Percentiles rank a stretch among this genome's conserved stretches.
These are phyloP conservation scores for Ophiostoma himal-ulmi DNA, from an alignment of 2,329 filamentous ascomycete species.

Conservation along the genomic window DNA sequence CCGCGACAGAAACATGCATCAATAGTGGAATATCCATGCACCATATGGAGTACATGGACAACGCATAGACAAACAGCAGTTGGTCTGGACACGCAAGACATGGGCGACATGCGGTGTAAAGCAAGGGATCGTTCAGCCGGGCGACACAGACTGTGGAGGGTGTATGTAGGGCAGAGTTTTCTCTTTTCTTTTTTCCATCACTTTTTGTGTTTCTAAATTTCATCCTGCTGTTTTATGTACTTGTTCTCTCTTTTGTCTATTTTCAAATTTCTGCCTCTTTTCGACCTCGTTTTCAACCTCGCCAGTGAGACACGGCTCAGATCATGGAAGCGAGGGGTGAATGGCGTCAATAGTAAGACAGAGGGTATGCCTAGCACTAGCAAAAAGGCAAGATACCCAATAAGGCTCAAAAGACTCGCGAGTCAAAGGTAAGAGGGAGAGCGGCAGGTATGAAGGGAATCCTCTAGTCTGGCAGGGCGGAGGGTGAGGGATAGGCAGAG, in stretches of 20 bases:
- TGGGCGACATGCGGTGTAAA: conserved; percentile 37
- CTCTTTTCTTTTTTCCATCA: conserved; percentile 12
- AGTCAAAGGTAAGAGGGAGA: neutral
- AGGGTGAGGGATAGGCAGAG: neutral
- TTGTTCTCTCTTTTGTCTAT: neutral
- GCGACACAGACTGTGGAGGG: conserved; percentile 5
- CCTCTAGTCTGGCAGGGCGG: conserved; percentile 1
- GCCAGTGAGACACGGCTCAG: neutral
- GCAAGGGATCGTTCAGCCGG: conserved; percentile 10
- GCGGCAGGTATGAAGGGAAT: conserved; percentile 1
- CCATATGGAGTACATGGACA: neutral
- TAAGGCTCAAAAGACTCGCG: neutral
- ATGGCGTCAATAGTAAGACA: neutral
- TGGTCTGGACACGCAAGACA: conserved; percentile 34
- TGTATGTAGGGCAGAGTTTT: conserved; percentile 18
- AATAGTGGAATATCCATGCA: neutral
- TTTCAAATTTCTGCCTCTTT: neutral
- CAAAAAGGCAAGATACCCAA: neutral
- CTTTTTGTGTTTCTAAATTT: neutral
- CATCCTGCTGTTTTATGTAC: neutral
- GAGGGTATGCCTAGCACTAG: neutral
- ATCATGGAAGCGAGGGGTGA: neutral
- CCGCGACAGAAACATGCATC: too few species aligned
- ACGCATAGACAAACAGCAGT: conserved; percentile 26
- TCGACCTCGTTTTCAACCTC: neutral